A percentile compares a stretch with the other conserved stretches of the same genome.
phyloP scores from a whole-genome alignment of 2,329 filamentous ascomycete genomes.

The Leptographium procerum region DNA sequence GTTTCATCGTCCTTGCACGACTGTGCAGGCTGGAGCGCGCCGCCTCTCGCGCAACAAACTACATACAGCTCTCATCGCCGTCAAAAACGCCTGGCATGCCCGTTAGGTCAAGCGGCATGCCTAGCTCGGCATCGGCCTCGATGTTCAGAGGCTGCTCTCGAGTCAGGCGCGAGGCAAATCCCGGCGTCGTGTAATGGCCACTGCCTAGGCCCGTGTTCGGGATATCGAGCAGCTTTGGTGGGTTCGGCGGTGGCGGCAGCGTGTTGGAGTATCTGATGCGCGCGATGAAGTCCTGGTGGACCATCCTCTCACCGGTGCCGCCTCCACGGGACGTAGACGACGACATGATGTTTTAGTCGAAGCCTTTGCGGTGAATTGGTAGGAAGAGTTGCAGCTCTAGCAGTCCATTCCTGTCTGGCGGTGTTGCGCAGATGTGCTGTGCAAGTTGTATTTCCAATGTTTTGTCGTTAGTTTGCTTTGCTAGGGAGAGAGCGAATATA shows the following conservation, averaged over 20 bases:
- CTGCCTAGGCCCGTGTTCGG: conserved; percentile 82
- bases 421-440: neutral
- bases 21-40: too few species aligned
- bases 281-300: conserved; percentile 94
- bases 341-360: conserved; percentile 22
- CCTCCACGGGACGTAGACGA: conserved; percentile 28
- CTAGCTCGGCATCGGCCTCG: conserved; percentile 92
- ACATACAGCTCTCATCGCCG: conserved; percentile 81
- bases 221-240: conserved; percentile 93
- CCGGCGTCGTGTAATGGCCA: conserved; percentile 80
- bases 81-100: conserved; percentile 93
- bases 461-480: neutral
- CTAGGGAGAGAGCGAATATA: neutral
- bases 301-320: conserved; percentile 41
- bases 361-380: neutral
- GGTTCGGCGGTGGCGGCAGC: conserved; percentile 84
- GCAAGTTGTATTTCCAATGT: neutral
- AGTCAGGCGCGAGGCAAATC: conserved; percentile 79
- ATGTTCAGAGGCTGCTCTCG: conserved; percentile 91
- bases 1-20: neutral
- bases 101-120: conserved; percentile 92
- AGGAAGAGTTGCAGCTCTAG: neutral
- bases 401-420: neutral
- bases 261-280: conserved; percentile 93
- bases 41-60: neutral